Base-by-base conservation (phyloP, 2,329 filamentous ascomycete species). In the Phaeoacremonium minimum region DNA sequence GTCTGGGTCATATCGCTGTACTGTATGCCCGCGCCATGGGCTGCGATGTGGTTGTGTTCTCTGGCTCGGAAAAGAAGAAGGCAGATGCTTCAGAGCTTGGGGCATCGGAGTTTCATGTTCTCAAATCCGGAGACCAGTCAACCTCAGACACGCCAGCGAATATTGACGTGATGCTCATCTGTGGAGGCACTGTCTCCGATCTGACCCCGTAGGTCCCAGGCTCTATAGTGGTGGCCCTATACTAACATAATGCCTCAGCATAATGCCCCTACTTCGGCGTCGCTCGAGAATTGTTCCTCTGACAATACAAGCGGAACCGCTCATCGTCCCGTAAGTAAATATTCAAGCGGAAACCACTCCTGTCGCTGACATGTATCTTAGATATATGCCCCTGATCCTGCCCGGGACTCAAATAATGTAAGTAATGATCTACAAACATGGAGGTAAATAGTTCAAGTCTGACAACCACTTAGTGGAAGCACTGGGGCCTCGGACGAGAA, bases 1-100 rank as follows among this genome's bases (percentile, higher is more conserved):
- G 79, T 18, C 61, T 82, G 3, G 78, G 78, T 2, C 78, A 83
- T 51, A 55, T 82, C 28, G 78, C 77, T 6, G 77, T 83, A 37
- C 75, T 80, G 47, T 82, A 78, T 47, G 77, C 77, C 0, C 60
- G 69, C 4, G 77, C 77, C 57, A 80, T 80, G 75, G 78, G 78
- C 9, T 43, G 37, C 22, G 40, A 30, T 11, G 43, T 45, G 3
- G 42, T 32, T 6, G 37, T 34, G 4, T n/a, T 43, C 12, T 32
- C 36, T 28, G 30, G 33, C 14, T n/a, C 18, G 15, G 37, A 39
- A 19, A 12, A 6, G 2, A 35, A 39, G 32, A 30, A 14, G 28
- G 32, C 22, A 9, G 22, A 26, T 26, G 37, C 40, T 11, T 45
- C 43, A 15, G 18, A 14, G n/a, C 33, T 46, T 12, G 42, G 44